Evolutionary conservation across 2,329 filamentous ascomycete genomes (phyloP).

Genomic region (Hirsutella thompsonii): DNA sequence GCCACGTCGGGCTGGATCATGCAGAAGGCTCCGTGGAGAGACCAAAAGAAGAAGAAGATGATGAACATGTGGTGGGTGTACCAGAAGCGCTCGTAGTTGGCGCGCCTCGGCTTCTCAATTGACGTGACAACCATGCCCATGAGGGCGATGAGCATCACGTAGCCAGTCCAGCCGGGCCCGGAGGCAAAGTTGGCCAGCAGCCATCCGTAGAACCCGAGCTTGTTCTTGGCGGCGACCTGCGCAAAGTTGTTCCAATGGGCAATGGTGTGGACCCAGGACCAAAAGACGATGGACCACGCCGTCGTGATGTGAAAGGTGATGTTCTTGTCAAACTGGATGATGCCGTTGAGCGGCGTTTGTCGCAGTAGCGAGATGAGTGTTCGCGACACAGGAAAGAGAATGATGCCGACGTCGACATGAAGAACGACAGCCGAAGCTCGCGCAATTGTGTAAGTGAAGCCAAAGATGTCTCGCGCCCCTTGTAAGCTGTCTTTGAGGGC

Average conservation of each 20-base stretch:
- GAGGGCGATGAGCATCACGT: slow-evolving; percentile 67
- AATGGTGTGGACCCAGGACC: slow-evolving; percentile 75
- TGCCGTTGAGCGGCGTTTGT: slow-evolving; percentile 71
- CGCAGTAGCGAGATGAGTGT: slow-evolving; percentile 72
- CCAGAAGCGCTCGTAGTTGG: slow-evolving; percentile 85
- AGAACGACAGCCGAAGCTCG: slow-evolving; percentile 63
- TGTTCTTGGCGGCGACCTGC: slow-evolving; percentile 60
- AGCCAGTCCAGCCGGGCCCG: slow-evolving; percentile 76
- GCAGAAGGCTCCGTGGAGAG: slow-evolving; percentile 79
- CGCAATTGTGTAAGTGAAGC: slow-evolving; percentile 65
- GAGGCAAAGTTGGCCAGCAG: slow-evolving; percentile 65
- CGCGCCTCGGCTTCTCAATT: slow-evolving; percentile 62
- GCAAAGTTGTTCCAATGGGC: slow-evolving; percentile 83
- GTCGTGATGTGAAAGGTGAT: slow-evolving; percentile 79
- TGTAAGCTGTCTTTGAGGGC: slow-evolving; percentile 64
- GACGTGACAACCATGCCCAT: slow-evolving; percentile 71
- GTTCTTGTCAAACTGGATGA: slow-evolving; percentile 83
- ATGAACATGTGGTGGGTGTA: slow-evolving; percentile 83
- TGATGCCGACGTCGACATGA: slow-evolving; percentile 68
- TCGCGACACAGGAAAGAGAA: slow-evolving; percentile 72
- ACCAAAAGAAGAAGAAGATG: slow-evolving; percentile 83
- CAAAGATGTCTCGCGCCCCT: slow-evolving; percentile 53
- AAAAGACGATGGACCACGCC: slow-evolving; percentile 81
- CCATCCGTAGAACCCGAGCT: slow-evolving; percentile 66
- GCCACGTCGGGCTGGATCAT: slow-evolving; percentile 80